phyloP scores from a whole-genome alignment of 139 green algal genomes.

The Coelastrella sp. region DNA sequence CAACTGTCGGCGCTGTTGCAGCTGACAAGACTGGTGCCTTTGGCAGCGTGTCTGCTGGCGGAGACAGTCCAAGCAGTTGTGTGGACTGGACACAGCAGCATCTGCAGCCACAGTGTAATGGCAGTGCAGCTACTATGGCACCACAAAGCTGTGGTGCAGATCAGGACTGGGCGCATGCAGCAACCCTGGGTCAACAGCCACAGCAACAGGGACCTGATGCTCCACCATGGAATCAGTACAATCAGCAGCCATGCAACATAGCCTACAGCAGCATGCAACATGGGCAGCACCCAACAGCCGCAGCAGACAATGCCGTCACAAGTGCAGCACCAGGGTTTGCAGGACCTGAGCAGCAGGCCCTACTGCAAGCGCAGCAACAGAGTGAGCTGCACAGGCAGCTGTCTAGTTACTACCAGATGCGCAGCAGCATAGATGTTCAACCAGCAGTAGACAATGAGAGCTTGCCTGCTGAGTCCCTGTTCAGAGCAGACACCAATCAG shows the following conservation, averaged over 20 bases:
- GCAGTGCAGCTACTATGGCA: background rate
- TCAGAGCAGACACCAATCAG: background rate
- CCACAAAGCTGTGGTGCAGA: background rate
- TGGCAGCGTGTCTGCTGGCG: background rate
- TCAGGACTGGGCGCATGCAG: background rate
- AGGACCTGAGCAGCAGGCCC: background rate
- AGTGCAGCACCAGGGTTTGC: background rate
- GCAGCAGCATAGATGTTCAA: background rate
- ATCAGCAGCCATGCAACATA: background rate
- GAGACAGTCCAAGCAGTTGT: too few species aligned
- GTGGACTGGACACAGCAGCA: too few species aligned
- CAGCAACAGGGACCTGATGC: background rate
- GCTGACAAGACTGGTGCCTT: background rate
- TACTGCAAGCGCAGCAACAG: background rate
- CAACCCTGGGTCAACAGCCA: background rate
- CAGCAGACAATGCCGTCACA: background rate
- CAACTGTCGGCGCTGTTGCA: background rate
- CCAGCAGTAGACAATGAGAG: background rate
- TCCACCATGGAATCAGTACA: background rate
- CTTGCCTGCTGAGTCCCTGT: background rate
- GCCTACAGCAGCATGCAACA: background rate
- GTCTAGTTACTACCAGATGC: background rate
- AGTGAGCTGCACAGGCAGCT: background rate
- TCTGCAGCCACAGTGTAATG: background rate
- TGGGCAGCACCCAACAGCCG: background rate